A percentile compares a stretch with the other conserved stretches of the same genome.
Evolutionary conservation across 768 basidiomycete genomes (phyloP).

Genomic region (Kwoniella dendrophila): DNA sequence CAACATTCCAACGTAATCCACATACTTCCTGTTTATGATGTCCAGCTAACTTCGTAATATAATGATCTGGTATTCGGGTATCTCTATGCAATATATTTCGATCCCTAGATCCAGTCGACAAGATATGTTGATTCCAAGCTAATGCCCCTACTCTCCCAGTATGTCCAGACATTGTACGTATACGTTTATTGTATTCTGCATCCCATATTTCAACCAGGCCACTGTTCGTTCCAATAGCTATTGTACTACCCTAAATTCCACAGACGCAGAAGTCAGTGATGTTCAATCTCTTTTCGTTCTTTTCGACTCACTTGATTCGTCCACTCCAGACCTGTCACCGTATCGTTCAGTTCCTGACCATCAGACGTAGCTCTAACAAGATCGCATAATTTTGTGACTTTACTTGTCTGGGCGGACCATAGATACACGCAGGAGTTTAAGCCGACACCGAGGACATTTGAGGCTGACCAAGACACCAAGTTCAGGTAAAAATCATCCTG

Average conservation of each 20-base stretch:
- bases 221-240: constrained; percentile 89
- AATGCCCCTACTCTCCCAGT: constrained; percentile 86
- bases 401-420: constrained; percentile 93
- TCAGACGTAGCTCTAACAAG: constrained; percentile 54
- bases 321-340: constrained; percentile 87
- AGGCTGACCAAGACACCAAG: constrained; percentile 94
- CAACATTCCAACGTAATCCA: constrained; percentile 84
- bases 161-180: constrained; percentile 86
- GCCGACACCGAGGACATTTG: constrained; percentile 92
- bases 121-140: constrained; percentile 86
- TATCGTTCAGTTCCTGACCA: constrained; percentile 60
- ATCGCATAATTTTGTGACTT: constrained; percentile 89
- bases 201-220: constrained; percentile 94
- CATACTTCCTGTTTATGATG: constrained; percentile 83
- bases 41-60: constrained; percentile 65
- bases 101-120: constrained; percentile 90
- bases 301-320: constrained; percentile 69
- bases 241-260: constrained; percentile 67
- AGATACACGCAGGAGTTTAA: constrained; percentile 90
- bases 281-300: not conserved
- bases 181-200: constrained; percentile 70
- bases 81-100: constrained; percentile 89
- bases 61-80: constrained; percentile 70
- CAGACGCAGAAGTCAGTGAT: not conserved
- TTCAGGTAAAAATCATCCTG: constrained; percentile 96